Base-by-base conservation (phyloP, 2,329 filamentous ascomycete species). In the Metarhizium sp. region DNA sequence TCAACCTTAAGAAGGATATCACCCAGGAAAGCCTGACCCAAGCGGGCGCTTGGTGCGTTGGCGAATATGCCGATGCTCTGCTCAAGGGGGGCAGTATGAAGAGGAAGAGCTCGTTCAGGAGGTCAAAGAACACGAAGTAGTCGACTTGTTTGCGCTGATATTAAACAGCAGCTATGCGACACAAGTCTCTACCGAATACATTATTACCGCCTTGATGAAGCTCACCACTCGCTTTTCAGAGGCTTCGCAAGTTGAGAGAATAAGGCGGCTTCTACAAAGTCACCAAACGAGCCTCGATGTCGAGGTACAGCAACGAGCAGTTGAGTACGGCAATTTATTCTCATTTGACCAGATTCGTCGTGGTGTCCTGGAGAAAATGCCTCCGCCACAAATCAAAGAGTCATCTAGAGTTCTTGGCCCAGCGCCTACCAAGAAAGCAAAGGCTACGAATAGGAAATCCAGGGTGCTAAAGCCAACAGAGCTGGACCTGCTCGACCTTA, bases 321-420 rank as follows among this genome's bases (percentile, higher is more conserved):
- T 96, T 20, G 94, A 99, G 70, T 99, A 97, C 65, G 84, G 86
- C 57, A 97, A 97, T 66, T 78, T 99, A n/a, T 97, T 99, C 65
- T 82, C 83, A 0, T 90, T 90, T 64, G 92, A 99, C 62, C 79
- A 90, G 58, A 88, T 99, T 55, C 85, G 92, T 54, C 82, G 82
- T 57, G 94, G 94, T 56, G 94, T 99, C 2, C 76, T 99, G 11
- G 94, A 99, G 73, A 95, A 94, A 70, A 99, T 99, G 95, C 94
- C 94, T 7, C 84, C 94, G 2, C 94, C 94, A 8, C 92, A 97
- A 70, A 97, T 99, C 66, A 90, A 92, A 61, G 94, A 99, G 69
- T 90, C 95, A 69, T 92, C 94, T 54, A 81, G 92, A 58, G 92
- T 96, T 3, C 78, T 99, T 18, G 92, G 92, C 47, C 88, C 92